These are phyloP conservation scores for Chara braunii DNA, from an alignment of 139 green algal species.

Conservation along the genomic window DNA sequence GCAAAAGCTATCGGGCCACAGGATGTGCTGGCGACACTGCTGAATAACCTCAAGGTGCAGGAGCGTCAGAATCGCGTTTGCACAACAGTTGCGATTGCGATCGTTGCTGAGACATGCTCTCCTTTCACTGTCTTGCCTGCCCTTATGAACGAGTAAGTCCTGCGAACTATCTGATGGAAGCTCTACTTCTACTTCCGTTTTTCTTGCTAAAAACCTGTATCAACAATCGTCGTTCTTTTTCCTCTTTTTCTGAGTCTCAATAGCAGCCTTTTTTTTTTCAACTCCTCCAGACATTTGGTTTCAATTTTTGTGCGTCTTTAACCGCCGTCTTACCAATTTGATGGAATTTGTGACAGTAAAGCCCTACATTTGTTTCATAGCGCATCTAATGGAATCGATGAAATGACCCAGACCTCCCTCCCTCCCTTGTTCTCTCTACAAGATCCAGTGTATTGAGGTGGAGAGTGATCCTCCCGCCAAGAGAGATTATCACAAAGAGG, in stretches of 20 bases:
- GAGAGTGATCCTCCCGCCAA: too few relatives aligned
- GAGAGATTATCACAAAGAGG: too few relatives aligned
- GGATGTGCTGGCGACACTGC: slow-evolving; percentile 95
- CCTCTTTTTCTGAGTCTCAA: not conserved
- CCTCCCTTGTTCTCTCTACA: too few relatives aligned
- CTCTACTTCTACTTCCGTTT: not conserved
- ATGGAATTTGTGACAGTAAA: too few relatives aligned
- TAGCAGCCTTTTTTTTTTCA: not conserved
- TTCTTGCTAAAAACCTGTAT: not conserved
- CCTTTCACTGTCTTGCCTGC: slow-evolving; percentile 98
- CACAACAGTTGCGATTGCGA: slow-evolving; percentile 97
- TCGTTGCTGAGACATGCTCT: slow-evolving; percentile 95
- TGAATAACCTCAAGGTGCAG: slow-evolving; percentile 99
- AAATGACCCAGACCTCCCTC: too few relatives aligned
- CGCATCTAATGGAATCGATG: too few relatives aligned
- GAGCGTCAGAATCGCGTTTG: slow-evolving; percentile 97
- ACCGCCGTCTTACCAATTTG: too few relatives aligned
- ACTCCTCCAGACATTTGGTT: not conserved
- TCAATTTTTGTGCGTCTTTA: not conserved
- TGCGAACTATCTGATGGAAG: not conserved
- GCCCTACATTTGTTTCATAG: too few relatives aligned
- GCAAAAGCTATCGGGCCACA: slow-evolving; percentile 93
- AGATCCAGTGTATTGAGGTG: too few relatives aligned
- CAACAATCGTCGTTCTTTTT: not conserved
- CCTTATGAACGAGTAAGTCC: slow-evolving; percentile 98